Base-by-base conservation (phyloP, 306 rosid genomes). In the Vachellia pachyceras region DNA sequence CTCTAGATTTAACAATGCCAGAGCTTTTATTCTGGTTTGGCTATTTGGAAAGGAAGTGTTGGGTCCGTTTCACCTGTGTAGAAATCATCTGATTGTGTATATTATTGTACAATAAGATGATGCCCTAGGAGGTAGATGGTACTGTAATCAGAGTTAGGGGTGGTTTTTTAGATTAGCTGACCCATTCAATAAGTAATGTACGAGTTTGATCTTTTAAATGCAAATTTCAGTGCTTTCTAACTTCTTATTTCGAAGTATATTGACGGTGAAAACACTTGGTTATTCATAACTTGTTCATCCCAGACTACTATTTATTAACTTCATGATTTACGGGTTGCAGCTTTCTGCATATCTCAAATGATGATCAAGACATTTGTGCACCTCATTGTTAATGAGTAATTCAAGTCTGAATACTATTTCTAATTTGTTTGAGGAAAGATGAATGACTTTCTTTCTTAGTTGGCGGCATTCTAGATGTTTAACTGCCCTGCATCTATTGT, bases 1-100 rank as follows among this genome's bases (percentile, higher is more conserved):
- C 73, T 65, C 75, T 39, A 68, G 81, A 58, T 55, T 76, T 80
- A 72, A 77, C 83, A 76, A 61, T 73, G 69, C 79, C 78, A 41
- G 73, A 78, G 47, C 49, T 67, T 69, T 69, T 60, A 74, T 83
- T 40, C 82, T 71, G 83, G 78, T 75, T 69, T 63, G 76, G 78
- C 46, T 14, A 42, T 4, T 41, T 10, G 73, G 52, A 71, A 89
- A 81, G 80, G 82, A 77, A 68, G 64, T 65, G 29, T 50, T 78
- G 83, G 82, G 60, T 73, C 85, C n/a, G n/a, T n/a, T n/a, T n/a
- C n/a, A n/a, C n/a, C n/a, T n/a, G n/a, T 84, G 69, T 77, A 85
- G 71, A 29, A 79, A 63, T 72, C 44, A 80, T 37, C 45, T 72
- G 71, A 15, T 20, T 69, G 85, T 82, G 81, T 80, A 72, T 66